phyloP scores from a whole-genome alignment of 106 monocot species.

The Dendrobium chrysotoxum region DNA sequence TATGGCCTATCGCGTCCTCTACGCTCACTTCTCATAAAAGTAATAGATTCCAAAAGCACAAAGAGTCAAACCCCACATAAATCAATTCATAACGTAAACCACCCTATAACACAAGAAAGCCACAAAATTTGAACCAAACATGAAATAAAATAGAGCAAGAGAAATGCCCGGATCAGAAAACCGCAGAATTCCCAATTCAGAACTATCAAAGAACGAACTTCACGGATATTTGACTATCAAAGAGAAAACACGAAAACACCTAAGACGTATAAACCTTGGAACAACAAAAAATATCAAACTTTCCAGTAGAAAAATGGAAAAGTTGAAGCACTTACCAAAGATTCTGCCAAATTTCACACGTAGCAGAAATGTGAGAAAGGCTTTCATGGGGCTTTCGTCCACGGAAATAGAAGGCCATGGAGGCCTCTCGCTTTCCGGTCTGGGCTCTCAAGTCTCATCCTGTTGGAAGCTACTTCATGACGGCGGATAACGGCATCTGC shows the following conservation, averaged over 20 bases:
- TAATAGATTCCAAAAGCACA: background rate
- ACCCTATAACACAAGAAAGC: background rate
- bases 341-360: background rate
- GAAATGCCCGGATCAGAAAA: background rate
- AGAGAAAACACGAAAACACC: background rate
- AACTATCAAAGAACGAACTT: background rate
- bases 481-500: constrained; percentile 2
- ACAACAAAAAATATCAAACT: background rate
- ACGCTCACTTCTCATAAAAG: background rate
- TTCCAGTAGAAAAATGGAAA: background rate
- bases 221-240: constrained; percentile 1
- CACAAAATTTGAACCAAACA: background rate
- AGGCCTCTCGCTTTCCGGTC: constrained; percentile 9
- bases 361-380: background rate
- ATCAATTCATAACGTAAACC: background rate
- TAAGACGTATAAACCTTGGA: background rate
- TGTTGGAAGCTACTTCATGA: background rate
- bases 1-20: background rate
- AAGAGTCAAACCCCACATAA: background rate
- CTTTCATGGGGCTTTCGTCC: background rate
- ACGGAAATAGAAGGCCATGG: constrained; percentile 10
- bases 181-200: background rate
- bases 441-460: background rate
- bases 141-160: background rate
- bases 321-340: background rate